Base-by-base conservation (phyloP, 208 protist species). In the Leishmania arabica region DNA sequence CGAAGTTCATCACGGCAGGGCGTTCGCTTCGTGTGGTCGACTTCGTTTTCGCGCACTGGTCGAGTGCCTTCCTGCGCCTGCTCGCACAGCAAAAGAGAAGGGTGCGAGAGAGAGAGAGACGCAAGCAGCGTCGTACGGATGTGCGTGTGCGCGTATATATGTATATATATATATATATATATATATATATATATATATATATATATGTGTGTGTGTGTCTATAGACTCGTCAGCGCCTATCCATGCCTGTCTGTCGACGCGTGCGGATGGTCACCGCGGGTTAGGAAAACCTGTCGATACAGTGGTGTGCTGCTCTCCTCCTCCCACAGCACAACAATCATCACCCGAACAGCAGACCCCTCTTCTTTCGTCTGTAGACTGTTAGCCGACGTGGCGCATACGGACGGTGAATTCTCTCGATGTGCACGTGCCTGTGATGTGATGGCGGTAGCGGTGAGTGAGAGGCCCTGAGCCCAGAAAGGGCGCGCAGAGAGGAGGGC, bases 1-100 rank as follows among this genome's bases (percentile, higher is more conserved):
- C 82, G 62, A 82, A 80, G 74, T 86, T 73, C 82, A 86, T 86
- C 19, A 73, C 40, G 27, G 34, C 40, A 53, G 42, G 19, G n/a
- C 0, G 27, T 31, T 8, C 27, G 19, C 42, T 73, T 71, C 9
- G 56, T 60, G 15, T 60, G 6, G 21, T n/a, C 40, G 0, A 0
- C 68, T 19, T 13, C 4, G 7, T 21, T 42, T 17, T 24, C 11
- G 31, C 27, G 15, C 15, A 68, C 62, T 1, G 62, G 13, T 68
- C 31, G 31, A 40, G 62, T 13, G 58, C n/a, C 5, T 64, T 15
- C 66, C 42, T 34, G 13, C 40, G 19, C 47, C 40, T 51, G 27
- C 21, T 6, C 27, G 51, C 45, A 34, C 69, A 31, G 24, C 3
- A 21, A 37, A 68, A 8, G 31, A 68, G 9, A 68, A 68, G n/a